Evolutionary conservation across 805 yeast genomes (phyloP).

Genomic region (Cyberlindnera lachancei): DNA sequence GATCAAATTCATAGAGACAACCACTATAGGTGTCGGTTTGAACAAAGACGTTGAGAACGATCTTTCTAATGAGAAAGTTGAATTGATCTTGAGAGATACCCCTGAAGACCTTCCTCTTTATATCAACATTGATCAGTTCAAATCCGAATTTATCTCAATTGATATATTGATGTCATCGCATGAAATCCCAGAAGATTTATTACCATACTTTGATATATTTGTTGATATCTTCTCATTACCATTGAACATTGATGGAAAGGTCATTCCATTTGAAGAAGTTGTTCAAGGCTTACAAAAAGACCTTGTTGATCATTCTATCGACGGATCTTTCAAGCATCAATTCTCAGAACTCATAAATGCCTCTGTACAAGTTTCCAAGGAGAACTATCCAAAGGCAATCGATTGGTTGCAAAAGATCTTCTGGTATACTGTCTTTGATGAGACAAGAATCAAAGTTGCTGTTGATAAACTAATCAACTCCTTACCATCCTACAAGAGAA

Average conservation of each 20-base stretch:
- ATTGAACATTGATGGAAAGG: slow-evolving; percentile 51
- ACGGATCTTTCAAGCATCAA: slow-evolving; percentile 49
- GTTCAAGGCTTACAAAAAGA: slow-evolving; percentile 67
- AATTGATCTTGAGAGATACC: slow-evolving; percentile 21
- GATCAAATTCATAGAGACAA: slow-evolving; percentile 64
- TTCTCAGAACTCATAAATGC: slow-evolving; percentile 63
- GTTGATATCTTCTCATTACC: slow-evolving; percentile 70
- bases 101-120: slow-evolving; percentile 55
- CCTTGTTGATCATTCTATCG: slow-evolving; percentile 51
- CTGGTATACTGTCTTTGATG: slow-evolving; percentile 64
- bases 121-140: slow-evolving; percentile 70
- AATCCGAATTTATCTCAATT: slow-evolving; percentile 72
- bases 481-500: slow-evolving; percentile 33
- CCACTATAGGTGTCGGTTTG: slow-evolving; percentile 53
- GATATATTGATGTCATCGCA: slow-evolving; percentile 53
- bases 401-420: slow-evolving; percentile 69
- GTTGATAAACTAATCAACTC: slow-evolving; percentile 34
- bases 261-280: slow-evolving; percentile 67
- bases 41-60: slow-evolving; percentile 30
- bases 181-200: slow-evolving; percentile 39
- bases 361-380: slow-evolving; percentile 50
- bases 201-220: slow-evolving; percentile 60
- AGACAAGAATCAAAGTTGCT: slow-evolving; percentile 57
- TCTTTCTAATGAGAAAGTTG: slow-evolving; percentile 22
- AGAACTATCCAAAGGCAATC: slow-evolving; percentile 60